phyloP scores from a whole-genome alignment of 176 grass and related monocot species.

The Oryza officinalis region DNA sequence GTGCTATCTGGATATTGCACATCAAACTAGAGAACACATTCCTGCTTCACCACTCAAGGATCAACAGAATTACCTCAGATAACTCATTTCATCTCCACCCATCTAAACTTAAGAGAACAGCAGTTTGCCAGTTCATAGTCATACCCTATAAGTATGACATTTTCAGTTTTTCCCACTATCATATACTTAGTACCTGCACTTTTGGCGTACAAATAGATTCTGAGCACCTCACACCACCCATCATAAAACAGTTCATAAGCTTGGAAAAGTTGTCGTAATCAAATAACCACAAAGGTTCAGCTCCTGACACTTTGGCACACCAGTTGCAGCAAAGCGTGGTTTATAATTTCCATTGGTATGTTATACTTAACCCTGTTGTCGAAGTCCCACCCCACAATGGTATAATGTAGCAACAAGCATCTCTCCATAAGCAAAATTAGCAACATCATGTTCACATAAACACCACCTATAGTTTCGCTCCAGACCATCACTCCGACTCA shows the following conservation, averaged over 20 bases:
- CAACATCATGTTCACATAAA: background rate
- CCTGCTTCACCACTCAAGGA: slow-evolving; percentile 8
- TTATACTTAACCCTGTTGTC: background rate
- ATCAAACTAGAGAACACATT: background rate
- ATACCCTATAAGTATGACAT: background rate
- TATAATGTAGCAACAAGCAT: background rate
- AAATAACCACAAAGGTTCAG: background rate
- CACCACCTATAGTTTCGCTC: background rate
- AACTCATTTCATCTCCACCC: background rate
- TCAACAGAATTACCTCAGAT: background rate
- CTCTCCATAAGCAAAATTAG: background rate
- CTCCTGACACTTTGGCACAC: background rate
- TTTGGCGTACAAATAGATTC: too few relatives aligned
- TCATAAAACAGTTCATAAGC: background rate
- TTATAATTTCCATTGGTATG: background rate
- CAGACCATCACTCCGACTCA: background rate
- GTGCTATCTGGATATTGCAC: background rate
- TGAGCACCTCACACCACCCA: background rate
- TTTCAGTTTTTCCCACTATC: background rate
- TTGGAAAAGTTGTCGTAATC: background rate
- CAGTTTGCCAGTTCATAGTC: background rate
- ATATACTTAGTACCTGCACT: background rate
- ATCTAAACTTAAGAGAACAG: background rate
- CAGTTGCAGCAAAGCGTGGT: background rate
- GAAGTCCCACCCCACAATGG: background rate